phyloP scores from a whole-genome alignment of 164 flowering plant genomes.

The Stephania cephalantha region DNA sequence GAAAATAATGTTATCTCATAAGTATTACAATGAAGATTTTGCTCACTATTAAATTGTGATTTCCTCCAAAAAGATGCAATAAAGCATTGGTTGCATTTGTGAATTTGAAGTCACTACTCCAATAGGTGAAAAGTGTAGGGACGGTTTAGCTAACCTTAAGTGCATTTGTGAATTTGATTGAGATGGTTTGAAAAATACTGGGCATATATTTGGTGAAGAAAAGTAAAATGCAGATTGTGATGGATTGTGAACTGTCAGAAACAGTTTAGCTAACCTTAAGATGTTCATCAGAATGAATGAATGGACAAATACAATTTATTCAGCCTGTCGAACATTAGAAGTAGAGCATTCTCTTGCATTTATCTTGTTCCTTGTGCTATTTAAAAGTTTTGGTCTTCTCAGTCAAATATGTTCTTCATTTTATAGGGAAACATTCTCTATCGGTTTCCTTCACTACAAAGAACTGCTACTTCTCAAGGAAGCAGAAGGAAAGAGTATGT shows the following conservation, averaged over 20 bases:
- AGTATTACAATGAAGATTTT: neutral
- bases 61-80: no score
- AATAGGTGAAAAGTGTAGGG: neutral
- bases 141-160: neutral
- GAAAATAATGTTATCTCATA: neutral
- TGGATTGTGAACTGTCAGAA: neutral
- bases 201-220: no score
- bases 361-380: neutral
- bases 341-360: neutral
- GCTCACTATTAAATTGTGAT: neutral
- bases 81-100: neutral
- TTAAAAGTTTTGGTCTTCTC: neutral
- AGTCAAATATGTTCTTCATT: slow-evolving; percentile 6
- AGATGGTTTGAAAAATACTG: neutral
- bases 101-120: neutral
- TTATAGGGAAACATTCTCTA: slow-evolving; percentile 88
- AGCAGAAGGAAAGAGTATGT: slow-evolving; percentile 75
- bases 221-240: neutral
- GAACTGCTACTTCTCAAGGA: slow-evolving; percentile 67
- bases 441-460: slow-evolving; percentile 82
- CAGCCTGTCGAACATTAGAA: neutral
- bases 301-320: neutral
- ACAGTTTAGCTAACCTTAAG: neutral
- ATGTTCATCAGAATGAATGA: neutral
- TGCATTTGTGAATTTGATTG: neutral